Conservation (phyloP, 2,329 filamentous ascomycete genomes). For the Phyllachora maydis region DNA sequence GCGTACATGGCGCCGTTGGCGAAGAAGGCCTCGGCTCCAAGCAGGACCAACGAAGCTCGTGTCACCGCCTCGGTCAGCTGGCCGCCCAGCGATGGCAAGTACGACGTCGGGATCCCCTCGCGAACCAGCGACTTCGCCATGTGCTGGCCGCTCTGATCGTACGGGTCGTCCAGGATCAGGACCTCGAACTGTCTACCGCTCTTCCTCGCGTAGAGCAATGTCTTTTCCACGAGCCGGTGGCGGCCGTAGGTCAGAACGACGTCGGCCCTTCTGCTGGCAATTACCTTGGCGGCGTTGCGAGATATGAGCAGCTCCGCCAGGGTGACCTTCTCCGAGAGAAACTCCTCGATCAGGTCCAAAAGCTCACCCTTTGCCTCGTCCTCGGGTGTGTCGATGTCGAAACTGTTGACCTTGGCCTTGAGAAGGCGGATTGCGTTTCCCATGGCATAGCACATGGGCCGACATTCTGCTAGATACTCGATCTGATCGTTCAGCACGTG, state of each 20-base stretch:
- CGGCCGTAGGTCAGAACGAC: slow-evolving; percentile 75
- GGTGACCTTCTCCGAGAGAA: slow-evolving; percentile 77
- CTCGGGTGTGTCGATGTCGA: slow-evolving; percentile 73
- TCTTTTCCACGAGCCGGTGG: slow-evolving; percentile 68
- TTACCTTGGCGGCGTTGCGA: slow-evolving; percentile 51
- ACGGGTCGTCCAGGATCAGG: slow-evolving; percentile 57
- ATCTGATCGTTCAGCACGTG: slow-evolving; percentile 90
- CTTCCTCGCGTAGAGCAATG: slow-evolving; percentile 51
- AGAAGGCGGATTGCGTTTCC: slow-evolving; percentile 91
- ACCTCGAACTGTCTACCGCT: slow-evolving; percentile 62
- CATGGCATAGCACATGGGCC: slow-evolving; percentile 93
- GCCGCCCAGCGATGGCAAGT: slow-evolving; percentile 57
- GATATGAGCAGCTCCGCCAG: slow-evolving; percentile 76
- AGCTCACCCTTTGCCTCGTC: slow-evolving; percentile 61
- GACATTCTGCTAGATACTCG: slow-evolving; percentile 78
- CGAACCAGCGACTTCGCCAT: slow-evolving; percentile 49
- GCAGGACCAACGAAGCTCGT: slow-evolving; percentile 45
- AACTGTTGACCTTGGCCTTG: slow-evolving; percentile 77
- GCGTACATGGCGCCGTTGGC: slow-evolving; percentile 85
- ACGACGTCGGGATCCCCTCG: slow-evolving; percentile 57
- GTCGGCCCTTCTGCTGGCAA: slow-evolving; percentile 59
- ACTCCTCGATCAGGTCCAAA: slow-evolving; percentile 64
- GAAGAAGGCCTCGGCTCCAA: slow-evolving; percentile 88
- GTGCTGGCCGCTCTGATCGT: slow-evolving; percentile 25
- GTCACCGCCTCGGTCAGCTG: slow-evolving; percentile 56